Percentiles rank a stretch among this genome's conserved stretches.
Conservation (phyloP, 1,284 basidiomycete genomes). For the Abortiporus biennis region DNA sequence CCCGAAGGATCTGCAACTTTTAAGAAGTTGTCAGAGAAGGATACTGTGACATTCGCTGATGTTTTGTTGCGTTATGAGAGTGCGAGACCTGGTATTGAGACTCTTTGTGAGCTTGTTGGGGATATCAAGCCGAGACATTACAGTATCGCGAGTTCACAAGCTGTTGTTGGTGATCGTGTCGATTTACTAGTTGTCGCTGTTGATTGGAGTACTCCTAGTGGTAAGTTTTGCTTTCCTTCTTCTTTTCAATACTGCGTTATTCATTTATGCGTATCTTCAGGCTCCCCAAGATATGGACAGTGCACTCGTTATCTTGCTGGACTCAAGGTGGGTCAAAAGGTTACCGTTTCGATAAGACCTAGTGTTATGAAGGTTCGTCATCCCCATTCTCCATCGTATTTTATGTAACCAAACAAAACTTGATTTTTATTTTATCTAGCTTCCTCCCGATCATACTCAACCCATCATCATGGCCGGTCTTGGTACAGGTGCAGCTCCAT, state of each 20-base stretch:
- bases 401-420: not conserved
- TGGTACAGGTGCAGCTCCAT: slow-evolving; percentile 96
- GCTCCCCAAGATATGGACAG: slow-evolving; percentile 82
- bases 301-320: slow-evolving; percentile 93
- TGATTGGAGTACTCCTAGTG: slow-evolving; percentile 85
- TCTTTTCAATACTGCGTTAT: not conserved
- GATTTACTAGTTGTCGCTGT: slow-evolving; percentile 96
- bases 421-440: slow-evolving; percentile 32
- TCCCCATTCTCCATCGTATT: not conserved
- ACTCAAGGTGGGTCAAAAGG: slow-evolving; percentile 83
- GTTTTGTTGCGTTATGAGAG: slow-evolving; percentile 77
- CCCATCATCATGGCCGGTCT: slow-evolving; percentile 99
- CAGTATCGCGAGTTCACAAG: slow-evolving; percentile 94
- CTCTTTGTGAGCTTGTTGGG: slow-evolving; percentile 82
- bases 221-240: slow-evolving; percentile 38
- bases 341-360: slow-evolving; percentile 97
- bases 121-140: slow-evolving; percentile 98
- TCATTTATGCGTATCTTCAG: slow-evolving; percentile 37
- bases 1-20: slow-evolving; percentile 90
- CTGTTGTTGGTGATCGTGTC: slow-evolving; percentile 90
- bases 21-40: slow-evolving; percentile 93
- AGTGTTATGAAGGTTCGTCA: slow-evolving; percentile 92
- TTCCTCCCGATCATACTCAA: slow-evolving; percentile 80
- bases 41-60: slow-evolving; percentile 93
- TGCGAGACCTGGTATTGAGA: slow-evolving; percentile 77